phyloP scores from a whole-genome alignment of 192 early-diverging fungal species.

The Coemansia sp. region DNA sequence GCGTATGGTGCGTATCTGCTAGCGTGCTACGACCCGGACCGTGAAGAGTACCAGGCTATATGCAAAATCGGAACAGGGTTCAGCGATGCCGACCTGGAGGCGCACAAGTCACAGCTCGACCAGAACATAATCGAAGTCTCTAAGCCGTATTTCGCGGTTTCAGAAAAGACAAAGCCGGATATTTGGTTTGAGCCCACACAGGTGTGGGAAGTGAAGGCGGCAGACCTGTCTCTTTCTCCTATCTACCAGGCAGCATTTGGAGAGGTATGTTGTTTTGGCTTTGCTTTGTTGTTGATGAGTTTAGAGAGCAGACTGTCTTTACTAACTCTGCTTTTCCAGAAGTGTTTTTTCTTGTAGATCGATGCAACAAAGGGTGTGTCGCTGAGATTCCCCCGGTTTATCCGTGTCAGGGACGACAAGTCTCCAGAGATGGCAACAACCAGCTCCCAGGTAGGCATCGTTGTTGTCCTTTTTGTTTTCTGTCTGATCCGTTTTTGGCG shows the following conservation, averaged over 20 bases:
- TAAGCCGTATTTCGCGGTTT: constrained; percentile 73
- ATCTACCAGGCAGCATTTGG: constrained; percentile 90
- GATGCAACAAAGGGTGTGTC: constrained; percentile 89
- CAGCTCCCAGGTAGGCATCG: constrained; percentile 68
- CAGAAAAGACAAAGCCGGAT: constrained; percentile 87
- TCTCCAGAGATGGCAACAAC: constrained; percentile 88
- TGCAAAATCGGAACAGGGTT: constrained; percentile 99
- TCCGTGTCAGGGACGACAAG: constrained; percentile 96
- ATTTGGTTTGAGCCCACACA: constrained; percentile 92
- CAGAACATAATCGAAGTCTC: constrained; percentile 73
- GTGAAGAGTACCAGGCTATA: constrained; percentile 94
- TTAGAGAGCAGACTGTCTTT: not conserved
- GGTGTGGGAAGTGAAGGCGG: constrained; percentile 97
- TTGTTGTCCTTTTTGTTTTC: not conserved
- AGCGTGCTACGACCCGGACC: constrained; percentile 94
- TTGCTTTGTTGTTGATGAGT: not conserved
- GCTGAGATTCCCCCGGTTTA: constrained; percentile 95
- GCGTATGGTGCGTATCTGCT: constrained; percentile 95
- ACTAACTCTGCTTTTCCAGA: too few relatives aligned
- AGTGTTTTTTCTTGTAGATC: constrained; percentile 50
- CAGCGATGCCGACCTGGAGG: constrained; percentile 80
- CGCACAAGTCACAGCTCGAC: constrained; percentile 71
- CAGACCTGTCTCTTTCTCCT: constrained; percentile 96
- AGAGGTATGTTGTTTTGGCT: constrained; percentile 56
- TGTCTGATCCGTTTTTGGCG: not conserved